Base-by-base conservation (phyloP, 805 yeast species). In the Zygoascus biomembranicola region DNA sequence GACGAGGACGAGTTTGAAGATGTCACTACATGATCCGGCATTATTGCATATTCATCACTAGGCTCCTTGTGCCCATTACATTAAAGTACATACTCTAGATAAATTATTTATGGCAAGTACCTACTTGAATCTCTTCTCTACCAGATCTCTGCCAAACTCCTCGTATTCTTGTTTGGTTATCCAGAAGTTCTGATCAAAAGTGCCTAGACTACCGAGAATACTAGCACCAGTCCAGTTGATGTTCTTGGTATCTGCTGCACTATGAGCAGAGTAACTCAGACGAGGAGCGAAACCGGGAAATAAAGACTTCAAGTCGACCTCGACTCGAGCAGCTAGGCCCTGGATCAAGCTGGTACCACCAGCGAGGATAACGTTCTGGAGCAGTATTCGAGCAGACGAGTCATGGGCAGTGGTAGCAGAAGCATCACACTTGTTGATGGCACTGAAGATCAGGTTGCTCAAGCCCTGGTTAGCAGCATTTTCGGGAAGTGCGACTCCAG, bases 161-260 rank as follows among this genome's bases (percentile, higher is more conserved):
- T 78, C 80, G 61, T 83, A 84, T 61, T 84, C 87, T 41, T 77
- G 76, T 62, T 78, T 81, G 43, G 84, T 75, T 37, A 84, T 72
- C 69, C 83, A 84, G 72, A 49, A 49, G 78, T 53, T 72, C 52
- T 75, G 82, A 54, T 81, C 82, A 55, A 74, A 75, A 47, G 74
- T 74, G 49, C 84, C 79, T 73, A 81, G 75, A 45, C 78, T 76
- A 13, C 85, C 81, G 59, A 84, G 73, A 57, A 82, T 81, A 53
- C 83, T 78, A 0, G 89, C 88, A n/a, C 90, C 90, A 32, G 82
- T 69, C 90, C 90, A 84, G 23, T 78, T 73, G 49, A 84, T 79
- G 58, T 74, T 78, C 57, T 75, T 79, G 57, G 83, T 75, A 56
- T 84, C 89, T 61, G 69, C 65, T 6, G 72, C 59, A 52, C 69